Percentiles rank a stretch among this genome's conserved stretches.
These are phyloP conservation scores for Exutisphaerella laricina DNA, from an alignment of 2,329 filamentous ascomycete species.

Conservation along the genomic window DNA sequence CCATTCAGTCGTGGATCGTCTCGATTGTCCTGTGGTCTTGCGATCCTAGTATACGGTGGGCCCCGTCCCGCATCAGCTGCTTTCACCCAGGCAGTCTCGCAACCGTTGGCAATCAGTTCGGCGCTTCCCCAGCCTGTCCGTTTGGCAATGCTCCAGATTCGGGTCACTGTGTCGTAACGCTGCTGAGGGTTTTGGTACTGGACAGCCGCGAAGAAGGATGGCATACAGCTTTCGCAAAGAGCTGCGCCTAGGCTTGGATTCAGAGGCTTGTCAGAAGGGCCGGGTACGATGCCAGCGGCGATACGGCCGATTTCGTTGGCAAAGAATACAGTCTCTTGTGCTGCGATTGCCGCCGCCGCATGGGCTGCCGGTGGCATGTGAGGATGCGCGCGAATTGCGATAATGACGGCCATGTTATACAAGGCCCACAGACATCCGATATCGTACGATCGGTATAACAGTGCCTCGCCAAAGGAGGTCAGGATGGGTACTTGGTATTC, in stretches of 20 bases:
- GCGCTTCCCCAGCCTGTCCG: slow-evolving; percentile 86
- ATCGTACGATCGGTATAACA: slow-evolving; percentile 80
- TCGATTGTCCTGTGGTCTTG: slow-evolving; percentile 23
- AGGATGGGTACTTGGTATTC: slow-evolving; percentile 57
- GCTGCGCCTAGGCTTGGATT: slow-evolving; percentile 74
- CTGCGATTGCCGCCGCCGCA: slow-evolving; percentile 75
- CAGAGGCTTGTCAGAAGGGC: slow-evolving; percentile 51
- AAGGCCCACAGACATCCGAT: slow-evolving; percentile 84
- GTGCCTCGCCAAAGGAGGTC: slow-evolving; percentile 75
- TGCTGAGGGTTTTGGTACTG: slow-evolving; percentile 68
- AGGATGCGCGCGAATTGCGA: slow-evolving; percentile 76
- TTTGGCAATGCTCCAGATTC: slow-evolving; percentile 67
- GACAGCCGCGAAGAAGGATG: slow-evolving; percentile 80
- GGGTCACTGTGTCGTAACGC: slow-evolving; percentile 69
- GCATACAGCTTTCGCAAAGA: slow-evolving; percentile 74
- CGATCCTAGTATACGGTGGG: slow-evolving; percentile 59
- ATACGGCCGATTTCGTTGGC: slow-evolving; percentile 76
- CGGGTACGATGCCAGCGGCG: slow-evolving; percentile 58
- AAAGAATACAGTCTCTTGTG: slow-evolving; percentile 62
- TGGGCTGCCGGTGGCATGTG: slow-evolving; percentile 87
- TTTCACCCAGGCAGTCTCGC: slow-evolving; percentile 77
- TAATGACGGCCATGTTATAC: slow-evolving; percentile 77
- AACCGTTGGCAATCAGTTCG: slow-evolving; percentile 72
- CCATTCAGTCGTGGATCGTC: slow-evolving; percentile 32
- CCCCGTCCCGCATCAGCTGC: slow-evolving; percentile 67